A percentile compares a stretch with the other conserved stretches of the same genome.
Evolutionary conservation across 2,329 filamentous ascomycete species (phyloP).

Genomic region (Fusarium equiseti): DNA sequence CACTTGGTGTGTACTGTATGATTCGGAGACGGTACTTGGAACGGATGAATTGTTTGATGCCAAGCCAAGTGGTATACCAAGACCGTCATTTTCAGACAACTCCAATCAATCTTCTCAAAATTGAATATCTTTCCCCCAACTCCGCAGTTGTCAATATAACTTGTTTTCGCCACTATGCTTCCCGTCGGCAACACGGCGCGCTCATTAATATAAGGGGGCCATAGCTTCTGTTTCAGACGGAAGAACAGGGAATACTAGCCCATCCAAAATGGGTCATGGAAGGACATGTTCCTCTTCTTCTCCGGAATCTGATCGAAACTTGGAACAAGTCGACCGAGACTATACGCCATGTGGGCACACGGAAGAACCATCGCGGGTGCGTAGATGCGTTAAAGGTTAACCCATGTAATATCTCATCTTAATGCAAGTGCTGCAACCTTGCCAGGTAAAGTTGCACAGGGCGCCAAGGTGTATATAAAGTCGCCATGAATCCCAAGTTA

Average conservation of each 20-base stretch:
- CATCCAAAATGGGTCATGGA: conserved; percentile 20
- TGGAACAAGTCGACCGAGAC: conserved; percentile 28
- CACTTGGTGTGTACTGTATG: background rate
- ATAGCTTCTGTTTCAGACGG: conserved; percentile 35
- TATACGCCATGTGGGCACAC: conserved; percentile 25
- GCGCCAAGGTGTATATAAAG: conserved; percentile 27
- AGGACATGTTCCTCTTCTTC: conserved; percentile 15
- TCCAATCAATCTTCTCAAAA: background rate
- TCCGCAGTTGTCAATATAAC: background rate
- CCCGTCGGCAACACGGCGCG: conserved; percentile 4
- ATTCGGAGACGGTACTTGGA: background rate
- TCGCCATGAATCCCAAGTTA: conserved; percentile 6
- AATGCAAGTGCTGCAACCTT: conserved; percentile 22
- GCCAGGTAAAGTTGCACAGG: background rate
- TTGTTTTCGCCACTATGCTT: background rate
- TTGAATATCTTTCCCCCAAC: background rate
- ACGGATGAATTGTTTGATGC: background rate
- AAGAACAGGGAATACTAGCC: conserved; percentile 20
- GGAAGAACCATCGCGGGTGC: conserved; percentile 24
- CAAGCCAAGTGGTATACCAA: conserved; percentile 7
- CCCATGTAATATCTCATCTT: conserved; percentile 30
- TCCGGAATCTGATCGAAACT: conserved; percentile 23
- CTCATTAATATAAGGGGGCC: conserved; percentile 35
- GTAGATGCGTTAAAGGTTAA: conserved; percentile 5
- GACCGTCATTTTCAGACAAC: background rate